Conservation (phyloP, 371 early-diverging fungal genomes). For the Lichtheimia ramosa region DNA sequence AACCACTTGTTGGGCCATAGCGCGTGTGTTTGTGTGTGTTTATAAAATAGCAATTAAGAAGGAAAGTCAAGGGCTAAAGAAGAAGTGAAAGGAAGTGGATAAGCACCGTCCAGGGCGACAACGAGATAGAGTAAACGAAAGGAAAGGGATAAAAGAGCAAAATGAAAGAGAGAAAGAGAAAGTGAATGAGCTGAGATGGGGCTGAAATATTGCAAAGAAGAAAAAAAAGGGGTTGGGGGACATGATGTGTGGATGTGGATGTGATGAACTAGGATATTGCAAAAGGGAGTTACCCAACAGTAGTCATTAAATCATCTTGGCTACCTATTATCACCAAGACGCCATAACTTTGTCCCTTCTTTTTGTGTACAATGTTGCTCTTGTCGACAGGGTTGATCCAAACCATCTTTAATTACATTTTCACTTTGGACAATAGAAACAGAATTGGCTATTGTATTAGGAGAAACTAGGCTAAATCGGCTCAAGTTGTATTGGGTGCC, state of each 20-base stretch:
- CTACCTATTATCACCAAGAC: too few species aligned
- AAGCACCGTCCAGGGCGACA: background rate
- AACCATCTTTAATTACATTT: too few species aligned
- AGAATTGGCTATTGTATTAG: too few species aligned
- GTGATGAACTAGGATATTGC: background rate
- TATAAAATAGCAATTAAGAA: background rate
- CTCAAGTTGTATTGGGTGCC: too few species aligned
- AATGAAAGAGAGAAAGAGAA: conserved; percentile 2
- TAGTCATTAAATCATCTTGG: too few species aligned
- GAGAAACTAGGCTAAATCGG: too few species aligned
- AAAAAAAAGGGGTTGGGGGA: conserved; percentile 6
- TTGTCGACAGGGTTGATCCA: too few species aligned
- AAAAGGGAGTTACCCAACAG: too few species aligned
- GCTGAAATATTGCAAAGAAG: conserved; percentile 2
- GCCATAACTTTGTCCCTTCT: too few species aligned
- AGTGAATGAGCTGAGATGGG: background rate
- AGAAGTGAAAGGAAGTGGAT: background rate
- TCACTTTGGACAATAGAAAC: too few species aligned
- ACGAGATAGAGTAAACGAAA: background rate
- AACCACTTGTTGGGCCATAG: conserved; percentile 47
- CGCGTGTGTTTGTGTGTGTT: background rate
- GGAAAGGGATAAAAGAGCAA: background rate
- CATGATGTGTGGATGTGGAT: background rate
- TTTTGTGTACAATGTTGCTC: too few species aligned
- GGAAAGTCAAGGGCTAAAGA: background rate